Percentiles rank a stretch among this genome's conserved stretches.
These are phyloP conservation scores for Craterostigma plantagineum DNA, from an alignment of 257 asterid genomes.

Conservation along the genomic window DNA sequence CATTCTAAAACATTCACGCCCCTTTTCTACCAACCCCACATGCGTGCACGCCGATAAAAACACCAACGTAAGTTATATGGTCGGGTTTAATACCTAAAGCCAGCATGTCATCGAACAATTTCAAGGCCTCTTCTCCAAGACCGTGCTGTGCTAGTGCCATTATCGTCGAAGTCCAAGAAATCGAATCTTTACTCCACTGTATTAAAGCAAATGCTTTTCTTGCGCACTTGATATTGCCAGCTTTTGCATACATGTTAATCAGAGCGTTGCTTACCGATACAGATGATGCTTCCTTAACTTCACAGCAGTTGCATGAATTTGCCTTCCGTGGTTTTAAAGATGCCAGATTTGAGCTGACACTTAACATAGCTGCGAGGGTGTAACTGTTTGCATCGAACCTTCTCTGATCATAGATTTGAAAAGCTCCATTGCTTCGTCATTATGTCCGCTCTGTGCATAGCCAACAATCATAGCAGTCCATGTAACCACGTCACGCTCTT, in stretches of 20 bases:
- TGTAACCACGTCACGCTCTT: constrained; percentile 60
- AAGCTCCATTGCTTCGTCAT: constrained; percentile 44
- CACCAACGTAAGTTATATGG: constrained; percentile 72
- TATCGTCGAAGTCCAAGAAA: constrained; percentile 90
- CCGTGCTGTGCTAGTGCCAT: constrained; percentile 80
- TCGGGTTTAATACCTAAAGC: constrained; percentile 40
- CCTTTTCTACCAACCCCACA: constrained; percentile 61
- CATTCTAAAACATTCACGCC: constrained; percentile 47
- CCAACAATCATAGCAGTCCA: constrained; percentile 95
- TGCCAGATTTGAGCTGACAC: constrained; percentile 53
- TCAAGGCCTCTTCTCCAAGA: constrained; percentile 47
- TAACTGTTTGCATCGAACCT: constrained; percentile 48
- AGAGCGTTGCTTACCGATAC: constrained; percentile 63
- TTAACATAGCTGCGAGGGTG: constrained; percentile 66
- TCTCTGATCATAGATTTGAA: constrained; percentile 39
- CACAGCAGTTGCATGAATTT: constrained; percentile 51
- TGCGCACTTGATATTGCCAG: constrained; percentile 48
- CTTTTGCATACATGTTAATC: constrained; percentile 70
- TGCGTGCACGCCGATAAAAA: constrained; percentile 76
- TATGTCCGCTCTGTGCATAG: constrained; percentile 42
- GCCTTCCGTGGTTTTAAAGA: constrained; percentile 64
- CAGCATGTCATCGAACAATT: constrained; percentile 52
- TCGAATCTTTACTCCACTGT: constrained; percentile 27
- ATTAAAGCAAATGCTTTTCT: constrained; percentile 24
- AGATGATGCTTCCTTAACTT: constrained; percentile 36